phyloP scores from a whole-genome alignment of 345 rosid genomes.

The Melaleuca quinquenervia region DNA sequence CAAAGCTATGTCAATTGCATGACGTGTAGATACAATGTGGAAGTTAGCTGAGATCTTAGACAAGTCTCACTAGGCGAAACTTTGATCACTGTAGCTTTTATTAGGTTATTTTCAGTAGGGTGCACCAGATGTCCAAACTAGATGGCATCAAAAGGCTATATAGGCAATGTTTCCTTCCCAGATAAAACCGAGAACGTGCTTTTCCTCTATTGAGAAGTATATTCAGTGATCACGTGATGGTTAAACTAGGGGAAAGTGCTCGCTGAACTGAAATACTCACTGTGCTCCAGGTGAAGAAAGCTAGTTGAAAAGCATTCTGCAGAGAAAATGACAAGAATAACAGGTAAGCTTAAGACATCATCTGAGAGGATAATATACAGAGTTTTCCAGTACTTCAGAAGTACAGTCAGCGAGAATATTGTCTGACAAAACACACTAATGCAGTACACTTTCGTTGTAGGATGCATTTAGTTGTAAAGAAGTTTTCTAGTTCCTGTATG shows the following conservation, averaged over 20 bases:
- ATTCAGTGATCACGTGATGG: not conserved
- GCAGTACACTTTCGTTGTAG: not conserved
- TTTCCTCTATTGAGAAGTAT: not conserved
- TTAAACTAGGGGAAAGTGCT: not conserved
- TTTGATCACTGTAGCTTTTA: not conserved
- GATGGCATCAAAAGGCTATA: not conserved
- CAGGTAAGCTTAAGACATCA: not conserved
- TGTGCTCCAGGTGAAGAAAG: constrained; percentile 69
- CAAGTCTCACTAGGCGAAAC: not conserved
- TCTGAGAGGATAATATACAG: not conserved
- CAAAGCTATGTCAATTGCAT: not conserved
- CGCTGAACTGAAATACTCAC: constrained; percentile 26
- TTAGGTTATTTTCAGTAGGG: not conserved
- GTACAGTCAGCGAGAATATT: not conserved
- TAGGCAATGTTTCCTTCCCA: not conserved
- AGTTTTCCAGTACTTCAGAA: not conserved
- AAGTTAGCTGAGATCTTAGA: not conserved
- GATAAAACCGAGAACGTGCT: not conserved
- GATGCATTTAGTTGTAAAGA: not conserved
- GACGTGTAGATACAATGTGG: not conserved
- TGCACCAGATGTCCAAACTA: not conserved
- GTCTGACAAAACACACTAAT: not conserved
- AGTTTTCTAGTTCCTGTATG: not conserved
- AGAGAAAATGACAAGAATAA: not conserved
- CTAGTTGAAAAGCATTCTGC: constrained; percentile 89